Evolutionary conservation across 495 filamentous ascomycete species (phyloP), one percentile per base, ranked within the genome.

Genomic region (Echria macrotheca): DNA sequence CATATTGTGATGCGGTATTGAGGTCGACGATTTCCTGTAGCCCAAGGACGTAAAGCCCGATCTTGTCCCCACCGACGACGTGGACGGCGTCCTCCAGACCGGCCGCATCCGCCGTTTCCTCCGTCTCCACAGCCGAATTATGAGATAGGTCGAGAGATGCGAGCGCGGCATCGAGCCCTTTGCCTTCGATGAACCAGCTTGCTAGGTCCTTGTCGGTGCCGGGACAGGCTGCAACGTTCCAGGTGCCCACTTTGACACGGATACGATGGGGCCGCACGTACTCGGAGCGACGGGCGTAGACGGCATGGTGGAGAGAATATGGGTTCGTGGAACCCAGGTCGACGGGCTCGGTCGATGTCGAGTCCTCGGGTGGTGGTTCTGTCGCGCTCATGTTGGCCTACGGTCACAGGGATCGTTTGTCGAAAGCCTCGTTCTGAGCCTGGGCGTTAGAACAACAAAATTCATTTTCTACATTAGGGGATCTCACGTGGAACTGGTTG

Each of bases 1-100:
- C 66, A 50, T 77, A 79, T 47, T 73, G 74, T 26, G 67, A 60
- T 7, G 75, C 73, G 23, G 84, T 85, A 11, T 80, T 84, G 41
- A 98, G 70, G 67, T 96, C 89, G 19, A 97, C 85, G 31, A 98
- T 78, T 58, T 98, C 93, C 54, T 98, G 93, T 35, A 98, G 68
- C 1, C 88, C 91, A 4, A 98, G 71, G 9, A 87, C 89, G 63
- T 97, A 99, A 15, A 99, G 75, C 18, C 84, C 91, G 35, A 96
- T 74, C 47, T 90, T 84, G 12, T 82, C 77, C 7, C 69, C 71
- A 36, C 72, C 72, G 4, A 64, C 49, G 11, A 67, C 31, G 25
- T 65, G 59, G 17, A 68, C 47, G 54, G 71, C 38, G 65, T 58
- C 26, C 59, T 54, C 53, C 53, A 12, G 42, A 4, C 55, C 56